Base-by-base conservation (phyloP, 73 alveolate genomes). In the Paramecium biaurelia region DNA sequence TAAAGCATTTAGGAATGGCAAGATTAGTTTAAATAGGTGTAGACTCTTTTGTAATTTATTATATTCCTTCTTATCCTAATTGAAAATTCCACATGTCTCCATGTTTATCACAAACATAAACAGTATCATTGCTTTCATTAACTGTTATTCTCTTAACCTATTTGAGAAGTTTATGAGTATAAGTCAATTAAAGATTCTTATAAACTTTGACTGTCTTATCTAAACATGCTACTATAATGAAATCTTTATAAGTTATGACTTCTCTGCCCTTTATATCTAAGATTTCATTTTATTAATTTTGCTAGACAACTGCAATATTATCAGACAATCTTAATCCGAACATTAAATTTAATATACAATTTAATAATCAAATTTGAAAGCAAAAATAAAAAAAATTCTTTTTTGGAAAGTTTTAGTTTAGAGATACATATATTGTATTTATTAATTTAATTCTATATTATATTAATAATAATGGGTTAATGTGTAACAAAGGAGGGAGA, bases 41-140 rank as follows among this genome's bases (percentile, higher is more conserved):
- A 4, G 32, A 14, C 6, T 79, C 90, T 42, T 79, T 43, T 0
- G 49, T 24, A 43, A 47, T 30, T 79, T 20, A 43, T 79, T 79
- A 10, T 14, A 24, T 20, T 79, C 90, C 74, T 30, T 30, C 45
- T 24, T 38, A 43, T 43, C 49, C 45, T 32, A 63, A 63, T 63
- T 30, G 28, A 63, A 63, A 63, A 26, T 34, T 26, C 84, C 84
- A 79, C 70, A 79, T 47, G 28, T 79, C 90, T 24, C 90, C 90
- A 43, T 79, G 90, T 23, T 79, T 79, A 79, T 79, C 90, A 20
- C 76, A 38, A 79, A 74, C 58, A 79, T 79, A 79, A 42, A 79
- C 72, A 8, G 6, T 45, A 20, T 41, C 41, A 18, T 28, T 74
- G 20, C 34, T 79, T 20, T 34, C 15, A 43, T 79, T 23, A 3